Conservation (phyloP, 2,329 filamentous ascomycete species). For the Nemania sp. region DNA sequence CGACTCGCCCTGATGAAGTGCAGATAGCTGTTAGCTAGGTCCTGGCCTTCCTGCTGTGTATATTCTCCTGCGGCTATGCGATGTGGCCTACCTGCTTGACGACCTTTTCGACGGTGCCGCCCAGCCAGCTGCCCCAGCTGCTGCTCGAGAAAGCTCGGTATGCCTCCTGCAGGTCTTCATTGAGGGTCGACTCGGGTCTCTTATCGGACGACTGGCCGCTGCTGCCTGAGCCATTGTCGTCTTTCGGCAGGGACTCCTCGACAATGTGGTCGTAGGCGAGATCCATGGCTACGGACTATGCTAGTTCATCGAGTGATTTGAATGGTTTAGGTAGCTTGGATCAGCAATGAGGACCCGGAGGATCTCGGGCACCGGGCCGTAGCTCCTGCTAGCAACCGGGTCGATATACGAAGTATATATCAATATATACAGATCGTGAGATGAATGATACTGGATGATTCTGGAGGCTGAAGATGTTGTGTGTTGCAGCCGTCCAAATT, state of each 20-base stretch:
- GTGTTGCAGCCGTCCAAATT: constrained; percentile 8
- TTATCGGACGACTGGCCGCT: constrained; percentile 12
- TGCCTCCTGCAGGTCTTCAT: constrained; percentile 88
- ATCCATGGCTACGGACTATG: constrained; percentile 69
- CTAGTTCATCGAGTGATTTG: constrained; percentile 18
- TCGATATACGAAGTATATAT: too few relatives aligned
- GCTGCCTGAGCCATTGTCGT: constrained; percentile 35
- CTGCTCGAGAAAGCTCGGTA: constrained; percentile 92
- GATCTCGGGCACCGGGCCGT: neutral
- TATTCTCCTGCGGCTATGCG: neutral
- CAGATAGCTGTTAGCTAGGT: constrained; percentile 15
- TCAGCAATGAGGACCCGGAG: constrained; percentile 4
- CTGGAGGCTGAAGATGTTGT: constrained; percentile 12
- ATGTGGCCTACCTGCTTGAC: constrained; percentile 74
- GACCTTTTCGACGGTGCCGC: constrained; percentile 87
- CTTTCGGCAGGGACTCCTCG: constrained; percentile 72
- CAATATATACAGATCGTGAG: constrained; percentile 5
- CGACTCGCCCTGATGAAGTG: constrained; percentile 65
- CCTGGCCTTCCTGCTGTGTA: neutral
- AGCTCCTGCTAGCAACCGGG: constrained; percentile 2
- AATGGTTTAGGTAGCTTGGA: neutral
- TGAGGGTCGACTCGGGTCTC: constrained; percentile 62
- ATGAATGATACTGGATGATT: constrained; percentile 19
- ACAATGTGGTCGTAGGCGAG: constrained; percentile 96
- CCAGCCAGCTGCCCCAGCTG: constrained; percentile 86